Evolutionary conservation across 2,329 filamentous ascomycete species (phyloP).

Genomic region (Aspergillus sp.): DNA sequence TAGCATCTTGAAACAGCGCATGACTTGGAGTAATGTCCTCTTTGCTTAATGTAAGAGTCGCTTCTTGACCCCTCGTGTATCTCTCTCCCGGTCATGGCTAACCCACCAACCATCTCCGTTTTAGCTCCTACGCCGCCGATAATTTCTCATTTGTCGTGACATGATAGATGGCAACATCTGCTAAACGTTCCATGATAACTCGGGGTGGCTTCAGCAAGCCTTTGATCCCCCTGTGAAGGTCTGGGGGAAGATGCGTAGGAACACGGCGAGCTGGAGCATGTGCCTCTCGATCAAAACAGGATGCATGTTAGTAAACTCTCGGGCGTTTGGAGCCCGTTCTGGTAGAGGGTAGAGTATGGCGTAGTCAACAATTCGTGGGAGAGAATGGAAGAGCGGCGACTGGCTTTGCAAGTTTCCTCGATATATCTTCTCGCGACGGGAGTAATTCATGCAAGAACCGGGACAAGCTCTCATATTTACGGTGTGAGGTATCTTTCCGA

Average conservation of each 20-base stretch:
- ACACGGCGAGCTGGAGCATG: not conserved
- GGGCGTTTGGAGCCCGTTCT: not conserved
- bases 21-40: no score
- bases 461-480: not conserved
- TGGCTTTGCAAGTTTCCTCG: not conserved
- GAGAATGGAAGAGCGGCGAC: not conserved
- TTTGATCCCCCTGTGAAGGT: not conserved
- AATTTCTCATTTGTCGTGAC: conserved; percentile 3
- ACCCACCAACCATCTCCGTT: no score
- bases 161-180: not conserved
- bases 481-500: no score
- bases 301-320: conserved; percentile 1
- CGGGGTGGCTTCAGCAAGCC: not conserved
- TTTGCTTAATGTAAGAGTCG: no score
- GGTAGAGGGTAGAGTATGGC: not conserved
- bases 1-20: no score
- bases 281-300: not conserved
- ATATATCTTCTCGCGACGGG: not conserved
- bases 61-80: no score
- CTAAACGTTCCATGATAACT: not conserved
- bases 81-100: no score
- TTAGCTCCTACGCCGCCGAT: not conserved
- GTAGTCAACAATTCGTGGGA: conserved; percentile 1
- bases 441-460: conserved; percentile 1
- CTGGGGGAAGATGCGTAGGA: not conserved